Evolutionary conservation across 225 moss, liverwort and hornwort species (phyloP).

Genomic region (Rhytidiadelphus loreus): DNA sequence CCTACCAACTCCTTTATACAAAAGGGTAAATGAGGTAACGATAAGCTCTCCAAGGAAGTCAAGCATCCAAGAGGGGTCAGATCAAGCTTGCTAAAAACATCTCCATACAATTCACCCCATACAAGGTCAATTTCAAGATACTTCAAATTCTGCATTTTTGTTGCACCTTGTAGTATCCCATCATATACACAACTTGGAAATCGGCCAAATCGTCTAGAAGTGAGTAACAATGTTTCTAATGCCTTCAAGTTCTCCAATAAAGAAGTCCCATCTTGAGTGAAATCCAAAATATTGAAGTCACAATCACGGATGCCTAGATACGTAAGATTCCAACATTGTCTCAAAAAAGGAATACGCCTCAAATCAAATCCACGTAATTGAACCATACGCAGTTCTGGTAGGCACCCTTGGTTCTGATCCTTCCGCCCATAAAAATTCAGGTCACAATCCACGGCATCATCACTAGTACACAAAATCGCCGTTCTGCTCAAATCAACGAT

Average conservation of each 20-base stretch:
- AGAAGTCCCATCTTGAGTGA: too few species aligned
- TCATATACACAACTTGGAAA: too few species aligned
- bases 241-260: background rate
- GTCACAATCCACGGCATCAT: accelerated
- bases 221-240: background rate
- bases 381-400: background rate
- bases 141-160: background rate
- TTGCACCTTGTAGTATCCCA: background rate
- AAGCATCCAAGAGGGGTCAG: background rate
- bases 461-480: background rate
- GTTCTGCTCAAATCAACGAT: accelerated
- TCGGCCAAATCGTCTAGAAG: accelerated
- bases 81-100: background rate
- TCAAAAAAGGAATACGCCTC: background rate
- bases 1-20: background rate
- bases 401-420: background rate
- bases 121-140: accelerated
- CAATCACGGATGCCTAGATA: accelerated
- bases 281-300: background rate
- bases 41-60: background rate
- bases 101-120: accelerated
- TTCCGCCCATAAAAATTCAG: accelerated
- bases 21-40: accelerated
- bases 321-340: background rate
- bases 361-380: background rate